Evolutionary conservation across 2,329 filamentous ascomycete species (phyloP).

Genomic region (Colletotrichum sp.): DNA sequence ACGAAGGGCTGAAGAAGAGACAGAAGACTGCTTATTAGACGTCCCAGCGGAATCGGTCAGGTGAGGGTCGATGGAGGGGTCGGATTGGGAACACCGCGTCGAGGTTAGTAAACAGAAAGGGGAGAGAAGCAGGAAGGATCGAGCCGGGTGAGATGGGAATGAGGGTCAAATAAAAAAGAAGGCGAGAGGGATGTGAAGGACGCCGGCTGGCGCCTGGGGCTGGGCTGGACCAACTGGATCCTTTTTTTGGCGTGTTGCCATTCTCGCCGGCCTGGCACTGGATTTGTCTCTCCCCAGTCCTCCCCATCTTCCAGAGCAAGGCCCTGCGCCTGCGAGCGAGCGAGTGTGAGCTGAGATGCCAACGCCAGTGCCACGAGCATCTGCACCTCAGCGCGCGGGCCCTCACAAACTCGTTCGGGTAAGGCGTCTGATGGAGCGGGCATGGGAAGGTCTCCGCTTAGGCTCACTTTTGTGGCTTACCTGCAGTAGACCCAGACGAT

Average conservation of each 20-base stretch:
- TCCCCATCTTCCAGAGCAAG: not conserved
- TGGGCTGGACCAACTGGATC: not conserved
- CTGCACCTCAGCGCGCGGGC: slow-evolving; percentile 7
- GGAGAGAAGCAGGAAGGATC: not conserved
- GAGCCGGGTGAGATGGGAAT: not conserved
- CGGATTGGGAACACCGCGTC: not conserved
- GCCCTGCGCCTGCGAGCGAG: not conserved
- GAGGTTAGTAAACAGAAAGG: not conserved
- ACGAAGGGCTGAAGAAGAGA: not conserved
- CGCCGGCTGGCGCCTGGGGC: not conserved
- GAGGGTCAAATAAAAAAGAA: slow-evolving; percentile 8
- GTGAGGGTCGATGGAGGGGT: not conserved
- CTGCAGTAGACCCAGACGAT: slow-evolving; percentile 13
- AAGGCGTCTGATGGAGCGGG: not conserved
- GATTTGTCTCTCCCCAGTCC: not conserved
- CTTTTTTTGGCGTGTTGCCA: slow-evolving; percentile 8
- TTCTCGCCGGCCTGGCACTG: not conserved
- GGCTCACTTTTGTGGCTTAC: not conserved
- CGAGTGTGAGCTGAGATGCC: slow-evolving; percentile 7
- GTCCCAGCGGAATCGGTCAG: not conserved
- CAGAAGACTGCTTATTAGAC: not conserved
- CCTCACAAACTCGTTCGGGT: not conserved
- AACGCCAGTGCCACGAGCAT: slow-evolving; percentile 13
- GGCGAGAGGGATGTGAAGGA: not conserved
- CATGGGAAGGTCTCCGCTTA: slow-evolving; percentile 9